Percentiles rank a stretch among this genome's conserved stretches.
These are phyloP conservation scores for Fusarium aywerte DNA, from an alignment of 2,329 filamentous ascomycete genomes.

Conservation along the genomic window DNA sequence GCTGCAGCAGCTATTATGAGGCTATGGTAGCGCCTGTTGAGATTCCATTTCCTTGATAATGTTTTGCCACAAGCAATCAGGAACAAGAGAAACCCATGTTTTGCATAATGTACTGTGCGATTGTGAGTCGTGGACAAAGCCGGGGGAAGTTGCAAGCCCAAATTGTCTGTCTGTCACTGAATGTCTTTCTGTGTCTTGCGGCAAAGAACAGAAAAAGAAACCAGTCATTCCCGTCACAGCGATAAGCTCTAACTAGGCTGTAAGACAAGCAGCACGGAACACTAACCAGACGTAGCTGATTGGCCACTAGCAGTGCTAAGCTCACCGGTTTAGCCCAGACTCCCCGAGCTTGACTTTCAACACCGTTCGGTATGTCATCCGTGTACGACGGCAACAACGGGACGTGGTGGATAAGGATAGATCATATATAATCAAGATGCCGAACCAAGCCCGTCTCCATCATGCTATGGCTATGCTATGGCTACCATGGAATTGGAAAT, in stretches of 20 bases:
- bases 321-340: constrained; percentile 23
- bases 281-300: background rate
- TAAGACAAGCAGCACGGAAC: constrained; percentile 14
- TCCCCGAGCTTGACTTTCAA: constrained; percentile 17
- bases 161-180: background rate
- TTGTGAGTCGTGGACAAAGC: background rate
- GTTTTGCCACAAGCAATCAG: background rate
- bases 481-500: background rate
- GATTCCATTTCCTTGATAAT: constrained; percentile 6
- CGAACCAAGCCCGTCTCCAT: constrained; percentile 17
- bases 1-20: constrained; percentile 4
- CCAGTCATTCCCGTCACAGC: background rate
- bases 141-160: background rate
- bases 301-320: background rate
- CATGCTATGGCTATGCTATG: background rate
- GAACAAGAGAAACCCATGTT: constrained; percentile 13
- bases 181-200: constrained; percentile 7
- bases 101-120: background rate
- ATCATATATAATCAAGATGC: constrained; percentile 13
- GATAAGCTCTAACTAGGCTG: background rate
- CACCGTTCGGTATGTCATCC: constrained; percentile 14
- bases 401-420: background rate
- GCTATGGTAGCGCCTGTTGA: background rate
- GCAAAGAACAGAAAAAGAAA: background rate
- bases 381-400: background rate